Evolutionary conservation across 2,329 filamentous ascomycete species (phyloP), one percentile per base, ranked within the genome.

Genomic region (Aspergillus quadrilineatus): DNA sequence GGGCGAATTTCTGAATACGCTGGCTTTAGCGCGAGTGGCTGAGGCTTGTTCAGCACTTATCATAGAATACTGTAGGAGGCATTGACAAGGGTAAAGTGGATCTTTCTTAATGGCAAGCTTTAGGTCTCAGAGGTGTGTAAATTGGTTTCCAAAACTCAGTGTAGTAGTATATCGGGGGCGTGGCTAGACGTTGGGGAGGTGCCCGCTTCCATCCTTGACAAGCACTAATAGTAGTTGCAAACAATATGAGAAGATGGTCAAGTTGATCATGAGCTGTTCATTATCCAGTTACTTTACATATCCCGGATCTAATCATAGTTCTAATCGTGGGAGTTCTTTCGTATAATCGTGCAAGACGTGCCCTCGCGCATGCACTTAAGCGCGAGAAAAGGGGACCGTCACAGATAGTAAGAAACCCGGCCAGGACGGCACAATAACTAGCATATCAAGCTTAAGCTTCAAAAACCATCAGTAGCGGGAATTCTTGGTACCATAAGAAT

Each of bases 321-420:
- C 54, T 59, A 56, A 58, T 57, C 60, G 42, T 60, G 42, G 52
- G 39, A 42, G 52, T 59, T 66, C 60, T 66, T 64, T 66, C 63
- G 55, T 66, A 56, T 53, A 64, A 59, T 66, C 63, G 53, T 66
- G 55, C 37, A 61, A 59, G 45, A 50, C 59, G 53, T 61, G 47
- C 46, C 57, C 62, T 57, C 57, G 43, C 45, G 36, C 56, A 60
- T 14, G 49, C 37, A 43, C 10, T 2, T 15, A 47, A 4, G 30
- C 6, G 44, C 41, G 8, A 52, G 34, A 44, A 44, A 28, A 34
- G 32, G 49, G 45, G 41, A 53, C 34, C 43, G 43, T 29, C 43
- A 32, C 3, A 32, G 22, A 26, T 22, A 32, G 34, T 12, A 17
- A 29, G 39, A 48, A 43, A 58, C 15, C 12, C 44, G 17, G 44